Conservation (phyloP, 805 yeast species). For the Lipomyces yamanashiensis region DNA sequence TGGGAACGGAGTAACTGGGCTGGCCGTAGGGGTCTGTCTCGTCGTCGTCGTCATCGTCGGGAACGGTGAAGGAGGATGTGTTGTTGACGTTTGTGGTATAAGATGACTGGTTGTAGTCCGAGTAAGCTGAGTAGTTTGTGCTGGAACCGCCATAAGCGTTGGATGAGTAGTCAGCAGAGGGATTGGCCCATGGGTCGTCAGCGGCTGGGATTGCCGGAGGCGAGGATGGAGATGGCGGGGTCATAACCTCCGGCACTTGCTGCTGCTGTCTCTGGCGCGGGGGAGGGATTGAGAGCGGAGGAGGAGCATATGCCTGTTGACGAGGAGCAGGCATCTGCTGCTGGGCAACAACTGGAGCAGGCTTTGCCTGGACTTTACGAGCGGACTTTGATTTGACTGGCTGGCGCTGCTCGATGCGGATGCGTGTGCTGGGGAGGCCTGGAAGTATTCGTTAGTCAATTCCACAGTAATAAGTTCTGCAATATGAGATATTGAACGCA, state of each 20-base stretch:
- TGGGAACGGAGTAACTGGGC: background rate
- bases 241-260: slow-evolving; percentile 27
- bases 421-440: slow-evolving; percentile 26
- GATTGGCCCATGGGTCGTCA: slow-evolving; percentile 33
- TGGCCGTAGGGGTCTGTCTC: slow-evolving; percentile 6
- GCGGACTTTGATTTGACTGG: slow-evolving; percentile 4
- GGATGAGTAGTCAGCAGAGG: slow-evolving; percentile 16
- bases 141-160: slow-evolving; percentile 2
- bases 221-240: slow-evolving; percentile 37
- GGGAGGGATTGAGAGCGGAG: background rate
- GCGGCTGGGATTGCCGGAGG: slow-evolving; percentile 27
- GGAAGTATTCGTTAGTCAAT: background rate
- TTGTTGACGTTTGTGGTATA: slow-evolving; percentile 12
- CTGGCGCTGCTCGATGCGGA: slow-evolving; percentile 13
- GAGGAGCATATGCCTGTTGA: slow-evolving; percentile 16
- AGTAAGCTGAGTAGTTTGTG: background rate
- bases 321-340: background rate
- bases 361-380: slow-evolving; percentile 6
- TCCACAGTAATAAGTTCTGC: too few species aligned
- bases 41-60: slow-evolving; percentile 17
- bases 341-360: slow-evolving; percentile 6
- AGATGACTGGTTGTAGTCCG: slow-evolving; percentile 16
- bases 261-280: slow-evolving; percentile 13
- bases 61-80: slow-evolving; percentile 10
- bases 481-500: too few species aligned